Percentiles rank a stretch among this genome's conserved stretches.
Conservation (phyloP, 2,329 filamentous ascomycete species). For the Colletotrichum neosansevieriae region DNA sequence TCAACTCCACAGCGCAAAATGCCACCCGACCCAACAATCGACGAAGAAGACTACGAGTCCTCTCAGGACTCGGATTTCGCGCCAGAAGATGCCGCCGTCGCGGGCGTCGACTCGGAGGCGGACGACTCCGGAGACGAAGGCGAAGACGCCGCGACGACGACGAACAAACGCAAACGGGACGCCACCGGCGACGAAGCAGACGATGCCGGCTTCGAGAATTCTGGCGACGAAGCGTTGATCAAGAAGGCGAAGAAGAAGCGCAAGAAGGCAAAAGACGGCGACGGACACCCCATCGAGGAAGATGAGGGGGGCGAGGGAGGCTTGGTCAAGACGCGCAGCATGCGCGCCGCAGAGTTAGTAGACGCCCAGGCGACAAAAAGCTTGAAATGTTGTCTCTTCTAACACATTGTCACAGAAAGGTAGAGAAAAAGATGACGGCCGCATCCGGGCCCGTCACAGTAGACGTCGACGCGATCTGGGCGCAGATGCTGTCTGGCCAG, state of each 20-base stretch:
- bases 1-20: conserved; percentile 49
- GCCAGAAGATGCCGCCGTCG: conserved; percentile 62
- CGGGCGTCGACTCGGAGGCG: conserved; percentile 60
- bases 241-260: conserved; percentile 67
- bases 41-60: conserved; percentile 71
- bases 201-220: conserved; percentile 71
- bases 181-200: conserved; percentile 49
- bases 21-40: conserved; percentile 55
- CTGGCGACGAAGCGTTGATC: conserved; percentile 79
- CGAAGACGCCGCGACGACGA: conserved; percentile 41
- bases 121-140: conserved; percentile 63
- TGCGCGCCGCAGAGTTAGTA: conserved; percentile 73
- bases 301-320: conserved; percentile 71
- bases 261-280: conserved; percentile 54
- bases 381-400: not conserved
- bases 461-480: conserved; percentile 79
- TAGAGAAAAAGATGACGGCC: conserved; percentile 65
- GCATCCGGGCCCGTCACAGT: conserved; percentile 73
- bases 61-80: conserved; percentile 82
- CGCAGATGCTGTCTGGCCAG: conserved; percentile 68
- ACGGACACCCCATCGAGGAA: conserved; percentile 55
- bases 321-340: conserved; percentile 78
- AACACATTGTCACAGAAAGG: conserved; percentile 56
- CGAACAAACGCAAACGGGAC: conserved; percentile 50
- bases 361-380: not conserved